Conservation (phyloP, 169 alveolate species). For the Eimeria mitis region DNA sequence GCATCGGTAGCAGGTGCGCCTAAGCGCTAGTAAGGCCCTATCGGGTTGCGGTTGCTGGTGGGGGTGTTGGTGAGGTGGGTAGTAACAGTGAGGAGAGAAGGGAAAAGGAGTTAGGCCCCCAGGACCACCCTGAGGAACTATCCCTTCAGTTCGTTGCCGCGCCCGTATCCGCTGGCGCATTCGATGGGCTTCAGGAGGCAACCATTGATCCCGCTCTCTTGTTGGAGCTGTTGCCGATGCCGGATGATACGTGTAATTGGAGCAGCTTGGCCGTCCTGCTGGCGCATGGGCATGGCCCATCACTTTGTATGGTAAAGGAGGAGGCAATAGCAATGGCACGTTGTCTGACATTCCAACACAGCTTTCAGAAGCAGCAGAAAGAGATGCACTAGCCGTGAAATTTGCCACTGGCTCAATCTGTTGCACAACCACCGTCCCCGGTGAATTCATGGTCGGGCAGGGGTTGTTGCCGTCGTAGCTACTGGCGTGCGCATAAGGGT, state of each 20-base stretch:
- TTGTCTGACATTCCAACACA: neutral
- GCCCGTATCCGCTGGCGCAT: slow-evolving; percentile 65
- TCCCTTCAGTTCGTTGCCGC: slow-evolving; percentile 45
- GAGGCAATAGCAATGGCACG: slow-evolving; percentile 23
- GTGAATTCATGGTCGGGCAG: neutral
- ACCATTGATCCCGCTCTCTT: slow-evolving; percentile 42
- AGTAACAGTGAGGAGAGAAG: slow-evolving; percentile 35
- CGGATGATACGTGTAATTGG: slow-evolving; percentile 13
- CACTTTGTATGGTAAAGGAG: slow-evolving; percentile 19
- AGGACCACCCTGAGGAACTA: slow-evolving; percentile 1
- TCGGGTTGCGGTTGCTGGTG: slow-evolving; percentile 59
- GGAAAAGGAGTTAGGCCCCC: slow-evolving; percentile 47
- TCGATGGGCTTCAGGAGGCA: slow-evolving; percentile 36
- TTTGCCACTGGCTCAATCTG: slow-evolving; percentile 32
- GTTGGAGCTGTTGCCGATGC: neutral
- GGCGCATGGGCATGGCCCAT: slow-evolving; percentile 21
- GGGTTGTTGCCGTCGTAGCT: slow-evolving; percentile 16
- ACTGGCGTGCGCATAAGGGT: slow-evolving; percentile 32
- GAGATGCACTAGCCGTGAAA: neutral
- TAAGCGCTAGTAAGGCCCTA: slow-evolving; percentile 38
- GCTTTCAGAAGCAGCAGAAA: slow-evolving; percentile 1
- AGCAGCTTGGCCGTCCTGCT: slow-evolving; percentile 36
- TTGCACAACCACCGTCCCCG: neutral
- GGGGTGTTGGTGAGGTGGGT: slow-evolving; percentile 40
- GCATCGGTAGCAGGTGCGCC: slow-evolving; percentile 68